Evolutionary conservation across 352 stramenopile species (phyloP).

Genomic region (Pythium vanterpoolii): DNA sequence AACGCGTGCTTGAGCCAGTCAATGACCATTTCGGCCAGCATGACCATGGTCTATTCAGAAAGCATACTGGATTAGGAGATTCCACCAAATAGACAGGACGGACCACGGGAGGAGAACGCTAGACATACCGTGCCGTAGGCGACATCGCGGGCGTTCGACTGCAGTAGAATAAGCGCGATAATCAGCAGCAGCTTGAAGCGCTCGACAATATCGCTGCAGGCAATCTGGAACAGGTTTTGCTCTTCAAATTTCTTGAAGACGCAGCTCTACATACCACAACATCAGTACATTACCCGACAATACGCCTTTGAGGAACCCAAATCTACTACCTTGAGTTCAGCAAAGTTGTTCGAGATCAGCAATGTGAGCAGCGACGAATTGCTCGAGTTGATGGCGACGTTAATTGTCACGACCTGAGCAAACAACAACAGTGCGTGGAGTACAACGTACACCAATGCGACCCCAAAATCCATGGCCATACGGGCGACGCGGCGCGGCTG

Average conservation of each 20-base stretch:
- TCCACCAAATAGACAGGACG: no score
- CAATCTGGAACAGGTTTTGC: slow-evolving; percentile 97
- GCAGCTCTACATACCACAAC: slow-evolving; percentile 40
- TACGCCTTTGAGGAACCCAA: not conserved
- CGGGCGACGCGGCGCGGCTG: slow-evolving; percentile 65
- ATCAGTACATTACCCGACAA: not conserved
- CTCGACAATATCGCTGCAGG: slow-evolving; percentile 96
- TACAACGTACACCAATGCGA: slow-evolving; percentile 79
- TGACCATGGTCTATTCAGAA: slow-evolving; percentile 73
- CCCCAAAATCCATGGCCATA: slow-evolving; percentile 75
- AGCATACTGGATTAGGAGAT: not conserved
- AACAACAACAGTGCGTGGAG: slow-evolving; percentile 95
- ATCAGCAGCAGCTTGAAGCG: slow-evolving; percentile 98
- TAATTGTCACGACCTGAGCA: slow-evolving; percentile 96
- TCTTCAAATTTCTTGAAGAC: slow-evolving; percentile 98
- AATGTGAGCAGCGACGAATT: slow-evolving; percentile 93
- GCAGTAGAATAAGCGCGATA: slow-evolving; percentile 92
- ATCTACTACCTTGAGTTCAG: slow-evolving; percentile 92
- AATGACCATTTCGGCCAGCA: slow-evolving; percentile 92
- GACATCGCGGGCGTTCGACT: slow-evolving; percentile 76
- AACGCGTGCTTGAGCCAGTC: slow-evolving; percentile 99
- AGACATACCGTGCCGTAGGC: slow-evolving; percentile 64
- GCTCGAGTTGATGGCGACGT: slow-evolving; percentile 95
- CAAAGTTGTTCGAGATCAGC: slow-evolving; percentile 98
- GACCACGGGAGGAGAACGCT: not conserved